Conservation (phyloP, 2,329 filamentous ascomycete genomes). For the Microcyclosporella mali region DNA sequence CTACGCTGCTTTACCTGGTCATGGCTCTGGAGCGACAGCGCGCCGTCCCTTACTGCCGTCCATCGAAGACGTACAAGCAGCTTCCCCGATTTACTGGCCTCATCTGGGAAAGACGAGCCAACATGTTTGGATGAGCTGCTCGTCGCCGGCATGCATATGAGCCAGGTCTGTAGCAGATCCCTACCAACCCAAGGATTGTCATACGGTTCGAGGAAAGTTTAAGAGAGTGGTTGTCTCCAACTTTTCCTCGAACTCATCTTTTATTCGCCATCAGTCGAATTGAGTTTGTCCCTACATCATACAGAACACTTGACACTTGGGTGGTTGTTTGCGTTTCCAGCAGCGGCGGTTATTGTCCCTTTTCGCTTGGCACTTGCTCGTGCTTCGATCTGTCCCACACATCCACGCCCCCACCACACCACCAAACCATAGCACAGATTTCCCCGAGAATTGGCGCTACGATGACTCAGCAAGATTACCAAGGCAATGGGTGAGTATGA, state of each 20-base stretch:
- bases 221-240: constrained; percentile 12
- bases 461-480: background rate
- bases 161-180: background rate
- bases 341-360: constrained; percentile 7
- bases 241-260: background rate
- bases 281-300: constrained; percentile 14
- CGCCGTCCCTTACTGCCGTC: constrained; percentile 12
- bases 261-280: constrained; percentile 11
- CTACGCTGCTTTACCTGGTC: too few relatives aligned
- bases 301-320: constrained; percentile 7
- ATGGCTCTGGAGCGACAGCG: constrained; percentile 8
- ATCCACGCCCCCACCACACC: background rate
- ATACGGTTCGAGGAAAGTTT: constrained; percentile 9
- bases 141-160: constrained; percentile 10
- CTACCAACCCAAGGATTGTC: constrained; percentile 6
- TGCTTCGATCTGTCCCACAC: constrained; percentile 3
- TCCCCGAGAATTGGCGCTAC: too few relatives aligned
- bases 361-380: constrained; percentile 2
- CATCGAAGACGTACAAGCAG: constrained; percentile 7
- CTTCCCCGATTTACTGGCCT: constrained; percentile 12
- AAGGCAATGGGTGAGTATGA: background rate
- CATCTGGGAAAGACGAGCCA: constrained; percentile 17
- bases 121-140: constrained; percentile 14
- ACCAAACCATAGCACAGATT: too few relatives aligned
- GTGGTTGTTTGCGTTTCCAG: constrained; percentile 2